A percentile compares a stretch with the other conserved stretches of the same genome.
Conservation (phyloP, 78 protist genomes). For the Dictyostelium citrinum region DNA sequence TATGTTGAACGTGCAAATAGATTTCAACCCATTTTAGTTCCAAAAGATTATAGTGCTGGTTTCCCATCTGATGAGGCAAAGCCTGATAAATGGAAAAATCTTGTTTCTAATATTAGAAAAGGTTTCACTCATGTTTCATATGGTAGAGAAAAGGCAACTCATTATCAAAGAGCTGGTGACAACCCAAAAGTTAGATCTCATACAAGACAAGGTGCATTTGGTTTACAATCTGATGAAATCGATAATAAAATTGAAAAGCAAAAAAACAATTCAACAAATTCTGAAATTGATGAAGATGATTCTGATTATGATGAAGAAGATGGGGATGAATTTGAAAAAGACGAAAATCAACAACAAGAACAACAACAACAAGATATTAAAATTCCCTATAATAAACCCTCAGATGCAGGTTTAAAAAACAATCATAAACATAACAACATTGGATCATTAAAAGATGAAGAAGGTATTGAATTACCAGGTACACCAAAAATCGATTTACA, state of each 20-base stretch:
- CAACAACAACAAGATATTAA: not conserved
- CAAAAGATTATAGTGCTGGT: not conserved
- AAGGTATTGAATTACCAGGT: not conserved
- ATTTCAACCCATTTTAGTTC: constrained; percentile 27
- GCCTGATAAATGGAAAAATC: not conserved
- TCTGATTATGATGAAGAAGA: not conserved
- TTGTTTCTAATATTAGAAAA: not conserved
- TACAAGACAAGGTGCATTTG: not conserved
- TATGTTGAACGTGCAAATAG: not conserved
- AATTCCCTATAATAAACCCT: not conserved
- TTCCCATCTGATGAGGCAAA: not conserved
- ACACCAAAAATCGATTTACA: not conserved
- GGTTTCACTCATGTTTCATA: not conserved
- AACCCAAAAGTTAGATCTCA: not conserved
- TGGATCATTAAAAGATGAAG: not conserved
- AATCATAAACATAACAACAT: not conserved
- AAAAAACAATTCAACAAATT: not conserved
- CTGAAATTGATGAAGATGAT: not conserved
- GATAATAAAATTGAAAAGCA: not conserved
- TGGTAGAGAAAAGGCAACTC: not conserved
- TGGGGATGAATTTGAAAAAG: not conserved
- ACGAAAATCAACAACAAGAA: not conserved
- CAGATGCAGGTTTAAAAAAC: not conserved
- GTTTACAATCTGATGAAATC: not conserved
- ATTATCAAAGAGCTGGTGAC: not conserved